Evolutionary conservation across 108 stramenopile species (phyloP).

Genomic region (Nitzschia sp.): DNA sequence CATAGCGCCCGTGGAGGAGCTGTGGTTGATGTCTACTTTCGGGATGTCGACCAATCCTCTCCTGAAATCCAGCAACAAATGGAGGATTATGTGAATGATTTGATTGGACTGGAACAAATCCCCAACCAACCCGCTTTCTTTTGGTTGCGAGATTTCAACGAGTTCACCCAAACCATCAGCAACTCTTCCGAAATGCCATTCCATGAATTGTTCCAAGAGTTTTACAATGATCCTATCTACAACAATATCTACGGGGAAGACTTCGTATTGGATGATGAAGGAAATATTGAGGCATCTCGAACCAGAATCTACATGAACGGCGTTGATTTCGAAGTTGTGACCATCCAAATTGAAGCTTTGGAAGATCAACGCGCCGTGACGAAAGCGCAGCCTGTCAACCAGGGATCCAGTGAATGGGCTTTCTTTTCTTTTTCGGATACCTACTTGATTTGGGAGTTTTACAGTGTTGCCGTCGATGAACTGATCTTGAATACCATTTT

Average conservation of each 20-base stretch:
- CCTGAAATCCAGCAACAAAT: slow-evolving; percentile 24
- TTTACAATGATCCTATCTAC: slow-evolving; percentile 17
- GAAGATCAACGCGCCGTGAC: slow-evolving; percentile 13
- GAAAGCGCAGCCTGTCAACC: slow-evolving; percentile 14
- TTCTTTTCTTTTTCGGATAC: slow-evolving; percentile 23
- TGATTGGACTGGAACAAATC: slow-evolving; percentile 26
- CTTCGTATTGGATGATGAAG: slow-evolving; percentile 21
- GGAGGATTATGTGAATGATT: slow-evolving; percentile 27
- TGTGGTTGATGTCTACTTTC: slow-evolving; percentile 25
- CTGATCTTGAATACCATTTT: slow-evolving; percentile 23
- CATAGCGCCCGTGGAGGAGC: slow-evolving; percentile 12
- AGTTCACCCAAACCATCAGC: slow-evolving; percentile 2
- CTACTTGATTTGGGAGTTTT: slow-evolving; percentile 41
- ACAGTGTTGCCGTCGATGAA: slow-evolving; percentile 25
- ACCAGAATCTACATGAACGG: slow-evolving; percentile 14
- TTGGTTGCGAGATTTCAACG: slow-evolving; percentile 37
- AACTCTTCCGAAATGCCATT: slow-evolving; percentile 1
- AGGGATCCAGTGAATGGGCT: slow-evolving; percentile 7
- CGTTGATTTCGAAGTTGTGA: slow-evolving; percentile 13
- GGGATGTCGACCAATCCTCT: slow-evolving; percentile 28
- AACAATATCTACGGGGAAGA: slow-evolving; percentile 15
- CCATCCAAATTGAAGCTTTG: slow-evolving; percentile 15
- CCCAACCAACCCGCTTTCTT: slow-evolving; percentile 14
- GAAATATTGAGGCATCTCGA: slow-evolving; percentile 17
- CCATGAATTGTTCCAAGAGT: slow-evolving; percentile 20